Conservation (phyloP, 1,139 yeast genomes). For the Hyphopichia wangnamkhiaoensis region DNA sequence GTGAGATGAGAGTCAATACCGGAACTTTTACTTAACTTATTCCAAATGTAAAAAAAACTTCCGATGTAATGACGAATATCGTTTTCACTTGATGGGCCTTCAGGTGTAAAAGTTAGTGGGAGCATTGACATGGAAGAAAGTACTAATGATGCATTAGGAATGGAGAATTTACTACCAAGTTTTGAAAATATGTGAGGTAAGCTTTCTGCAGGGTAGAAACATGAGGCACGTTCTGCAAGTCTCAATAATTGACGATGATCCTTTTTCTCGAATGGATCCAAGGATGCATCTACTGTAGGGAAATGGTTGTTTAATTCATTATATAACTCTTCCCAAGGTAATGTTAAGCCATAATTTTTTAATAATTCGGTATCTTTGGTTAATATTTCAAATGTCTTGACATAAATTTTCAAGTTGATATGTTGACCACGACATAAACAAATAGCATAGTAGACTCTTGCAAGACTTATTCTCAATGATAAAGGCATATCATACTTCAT, state of each 20-base stretch:
- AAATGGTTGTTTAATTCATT: slow-evolving; percentile 36
- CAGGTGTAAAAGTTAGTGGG: slow-evolving; percentile 39
- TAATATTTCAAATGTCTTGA: slow-evolving; percentile 62
- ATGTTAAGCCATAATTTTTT: slow-evolving; percentile 34
- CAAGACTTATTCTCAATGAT: slow-evolving; percentile 57
- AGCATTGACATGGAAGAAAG: slow-evolving; percentile 58
- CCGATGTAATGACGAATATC: slow-evolving; percentile 62
- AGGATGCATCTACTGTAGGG: slow-evolving; percentile 30
- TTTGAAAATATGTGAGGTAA: slow-evolving; percentile 37
- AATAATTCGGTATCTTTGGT: slow-evolving; percentile 51
- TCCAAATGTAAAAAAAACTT: slow-evolving; percentile 75
- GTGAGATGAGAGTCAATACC: slow-evolving; percentile 69
- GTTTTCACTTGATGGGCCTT: slow-evolving; percentile 22
- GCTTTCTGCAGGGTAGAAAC: slow-evolving; percentile 41
- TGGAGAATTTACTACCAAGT: slow-evolving; percentile 52
- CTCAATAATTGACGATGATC: slow-evolving; percentile 44
- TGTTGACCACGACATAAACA: slow-evolving; percentile 77
- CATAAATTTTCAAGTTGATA: slow-evolving; percentile 60
- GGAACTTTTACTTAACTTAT: slow-evolving; percentile 55
- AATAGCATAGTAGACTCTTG: slow-evolving; percentile 71
- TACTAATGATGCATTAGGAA: slow-evolving; percentile 58
- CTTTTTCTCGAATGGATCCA: slow-evolving; percentile 39
- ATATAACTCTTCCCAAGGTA: slow-evolving; percentile 58
- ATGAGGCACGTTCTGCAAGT: slow-evolving; percentile 50
- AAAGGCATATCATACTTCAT: slow-evolving; percentile 85